Base-by-base conservation (phyloP, 2,329 filamentous ascomycete genomes). In the Hypoxylon sp. region DNA sequence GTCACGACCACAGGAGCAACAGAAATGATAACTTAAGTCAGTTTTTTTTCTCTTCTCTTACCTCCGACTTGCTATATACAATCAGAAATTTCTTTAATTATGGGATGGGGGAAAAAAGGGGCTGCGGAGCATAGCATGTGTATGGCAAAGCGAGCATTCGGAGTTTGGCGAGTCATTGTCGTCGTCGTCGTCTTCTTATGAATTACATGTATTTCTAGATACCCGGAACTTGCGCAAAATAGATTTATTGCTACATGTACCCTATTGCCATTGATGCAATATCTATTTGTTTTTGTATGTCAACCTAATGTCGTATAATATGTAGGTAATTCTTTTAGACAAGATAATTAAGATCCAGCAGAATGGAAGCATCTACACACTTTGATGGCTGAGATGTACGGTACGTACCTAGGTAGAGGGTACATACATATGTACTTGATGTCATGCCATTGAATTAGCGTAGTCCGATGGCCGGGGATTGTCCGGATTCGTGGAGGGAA, bases 101-200 rank as follows among this genome's bases (percentile, higher is more conserved):
- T 35, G 48, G 50, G 33, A 14, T 33, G 24, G 51, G 31, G 54
- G 61, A 66, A 62, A 62, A 66, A 48, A 52, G 50, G 54, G 37
- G 37, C 42, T 29, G 39, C 37, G 47, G 31, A 57, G 63, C 67
- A 65, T 69, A 65, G 63, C 63, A 67, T 69, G 53, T 71, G 66
- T 69, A 57, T 71, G 66, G 58, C 47, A 59, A 64, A 67, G 63
- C 63, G 60, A 71, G 69, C 66, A 71, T 69, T 59, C 55, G 66
- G 69, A 66, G 69, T 69, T 46, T 65, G 63, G 60, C 63, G 53
- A 63, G 59, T 60, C 39, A 51, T 61, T 37, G 52, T 51, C 24
- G 44, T 59, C n/a, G 44, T 59, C n/a, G 19, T 22, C 19, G 19
- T 22, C 19, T 22, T 33, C 26, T 60, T 50, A 31, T 24, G 46